Evolutionary conservation across 2,329 filamentous ascomycete species (phyloP), one percentile per base, ranked within the genome.

Genomic region (Grosmannia clavigera): DNA sequence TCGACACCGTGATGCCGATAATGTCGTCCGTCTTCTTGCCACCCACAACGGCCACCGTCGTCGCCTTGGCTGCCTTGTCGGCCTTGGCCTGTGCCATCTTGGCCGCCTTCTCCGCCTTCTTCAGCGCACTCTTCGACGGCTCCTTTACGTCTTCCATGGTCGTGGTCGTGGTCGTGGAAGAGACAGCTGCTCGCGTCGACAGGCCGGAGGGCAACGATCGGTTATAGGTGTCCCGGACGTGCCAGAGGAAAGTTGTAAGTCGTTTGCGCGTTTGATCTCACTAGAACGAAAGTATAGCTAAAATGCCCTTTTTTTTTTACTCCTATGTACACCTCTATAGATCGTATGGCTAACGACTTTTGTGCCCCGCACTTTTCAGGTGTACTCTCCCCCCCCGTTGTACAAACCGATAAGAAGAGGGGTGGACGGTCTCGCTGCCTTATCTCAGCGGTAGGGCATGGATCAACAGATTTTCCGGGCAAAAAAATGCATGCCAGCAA

Each of bases 1-100:
- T 97, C 64, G 82, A 81, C 62, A 88, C 84, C 64, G 92, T 94
- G 69, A 96, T 96, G 65, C 92, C 92, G 68, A 94, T 95, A 65
- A 95, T 83, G 65, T 85, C 81, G 69, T 83, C 81, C 11, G 74
- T 67, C 74, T 84, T 83, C 75, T 84, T 84, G 67, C 78, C 78
- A 59, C 80, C 75, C 40, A 80, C 79, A 29, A 83, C 73, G 31
- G 80, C 74, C 58, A 83, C 69, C 1, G 74, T 65, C 48, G 74
- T 70, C 69, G 82, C 77, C 73, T 83, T 84, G 46, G 81, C 80
- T 27, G 81, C 81, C 73, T 84, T 84, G 53, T 79, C 79, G 58
- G 81, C 81, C 71, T 85, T 85, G 52, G 82, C 80, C 57, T 81
- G 80, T 33, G 80, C 81, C 70, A 80, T 74, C 57, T 58, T 58